Base-by-base conservation (phyloP, 768 basidiomycete species). In the Kwoniella pini region DNA sequence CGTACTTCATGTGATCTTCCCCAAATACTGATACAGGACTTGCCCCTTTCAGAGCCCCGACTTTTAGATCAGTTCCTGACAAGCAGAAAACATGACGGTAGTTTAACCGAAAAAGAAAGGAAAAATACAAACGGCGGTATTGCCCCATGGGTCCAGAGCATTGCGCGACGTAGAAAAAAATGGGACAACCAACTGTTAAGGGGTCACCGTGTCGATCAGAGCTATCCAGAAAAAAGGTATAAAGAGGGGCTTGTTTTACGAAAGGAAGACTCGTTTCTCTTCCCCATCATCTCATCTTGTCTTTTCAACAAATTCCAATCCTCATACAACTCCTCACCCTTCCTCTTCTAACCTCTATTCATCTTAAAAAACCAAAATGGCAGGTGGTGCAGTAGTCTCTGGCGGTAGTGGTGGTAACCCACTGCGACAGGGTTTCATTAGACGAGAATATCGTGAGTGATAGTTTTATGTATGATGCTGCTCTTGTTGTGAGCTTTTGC, bases 331-430 rank as follows among this genome's bases (percentile, higher is more conserved):
- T 31, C 38, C 27, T 21, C 36, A 38, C 39, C 36, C 30, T 43
- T 40, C 21, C 30, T 45, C 55, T 48, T 50, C 33, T 30, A 26
- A 24, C 4, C 42, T 36, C 26, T 43, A 33, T 54, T 45, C 53
- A 13, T 9, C 43, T 39, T 50, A 38, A 64, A 54, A 21, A 26
- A 22, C 24, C 61, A 71, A 44, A 50, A 77, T 77, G 75, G 72
- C 75, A 17, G 75, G 75, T 43, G 75, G 72, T 33, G 71, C 70
- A 60, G 70, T 74, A n/a, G 64, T 72, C 36, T 30, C 69, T 42
- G 74, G 71, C 40, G 68, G 66, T 28, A 52, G 44, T 49, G 65
- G 66, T 28, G 75, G 75, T 57, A 77, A 77, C 68, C 75, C 75
- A 11, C 66, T 77, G 46, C 54, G 64, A 54, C 57, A 56, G 28